These are phyloP conservation scores for Raddia guianensis DNA, from an alignment of 176 grass and related monocot genomes.

Conservation along the genomic window DNA sequence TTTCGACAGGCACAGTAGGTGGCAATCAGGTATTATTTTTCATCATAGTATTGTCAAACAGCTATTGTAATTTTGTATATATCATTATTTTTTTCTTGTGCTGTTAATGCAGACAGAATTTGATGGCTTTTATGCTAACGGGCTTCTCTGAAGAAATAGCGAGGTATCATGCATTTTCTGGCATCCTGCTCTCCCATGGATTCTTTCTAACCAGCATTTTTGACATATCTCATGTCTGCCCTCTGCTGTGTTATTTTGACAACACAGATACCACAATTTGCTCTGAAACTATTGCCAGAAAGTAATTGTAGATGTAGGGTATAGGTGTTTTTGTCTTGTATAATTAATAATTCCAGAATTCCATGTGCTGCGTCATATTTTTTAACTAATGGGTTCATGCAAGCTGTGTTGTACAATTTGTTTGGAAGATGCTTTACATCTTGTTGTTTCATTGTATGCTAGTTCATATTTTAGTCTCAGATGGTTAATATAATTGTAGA, in stretches of 20 bases:
- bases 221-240: constrained; percentile 8
- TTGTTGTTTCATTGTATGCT: constrained; percentile 10
- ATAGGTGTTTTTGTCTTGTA: not conserved
- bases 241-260: not conserved
- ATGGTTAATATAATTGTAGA: constrained; percentile 20
- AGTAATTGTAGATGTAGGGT: not conserved
- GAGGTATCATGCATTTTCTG: not conserved
- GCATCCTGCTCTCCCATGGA: not conserved
- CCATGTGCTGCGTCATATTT: not conserved
- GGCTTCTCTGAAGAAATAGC: not conserved
- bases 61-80: not conserved
- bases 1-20: constrained; percentile 24
- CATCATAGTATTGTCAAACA: constrained; percentile 16
- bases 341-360: not conserved
- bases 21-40: constrained; percentile 41
- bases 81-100: constrained; percentile 8
- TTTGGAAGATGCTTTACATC: constrained; percentile 17
- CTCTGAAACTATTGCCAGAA: constrained; percentile 15
- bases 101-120: constrained; percentile 27
- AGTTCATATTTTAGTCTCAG: not conserved
- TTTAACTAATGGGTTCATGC: not conserved
- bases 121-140: constrained; percentile 18
- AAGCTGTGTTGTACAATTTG: not conserved
- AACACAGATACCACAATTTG: not conserved
- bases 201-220: constrained; percentile 16